Evolutionary conservation across 1,139 yeast species (phyloP), one percentile per base, ranked within the genome.

Genomic region (Suhomyces guaymorum): DNA sequence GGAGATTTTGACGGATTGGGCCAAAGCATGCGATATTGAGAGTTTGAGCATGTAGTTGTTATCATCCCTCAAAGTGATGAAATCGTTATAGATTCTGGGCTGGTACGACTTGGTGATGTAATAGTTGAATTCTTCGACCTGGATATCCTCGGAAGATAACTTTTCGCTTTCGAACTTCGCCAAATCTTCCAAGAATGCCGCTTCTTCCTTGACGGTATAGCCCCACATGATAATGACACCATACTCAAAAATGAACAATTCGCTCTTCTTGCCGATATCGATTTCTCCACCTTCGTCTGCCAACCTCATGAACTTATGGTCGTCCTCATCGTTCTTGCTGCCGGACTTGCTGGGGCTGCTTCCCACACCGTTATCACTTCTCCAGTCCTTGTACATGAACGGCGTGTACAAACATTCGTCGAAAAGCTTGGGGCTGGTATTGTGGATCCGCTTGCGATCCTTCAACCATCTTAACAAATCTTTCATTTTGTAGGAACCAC

Each of bases 201-300:
- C 78, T 55, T 92, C 97, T 58, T 92, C 97, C 37, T 80, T 74
- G 38, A 78, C 73, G 1, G 90, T 78, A 53, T 86, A 92, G 1
- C 98, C 97, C 98, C 98, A 92, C 70, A 90, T 66, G 1, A 92
- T 95, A 14, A 88, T 80, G 11, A 90, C 97, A 17, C 98, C 98
- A 57, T 90, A 90, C 51, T 89, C 97, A 64, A 92, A 92, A 13
- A 90, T 70, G 54, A 89, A 92, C 7, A 88, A 69, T 55, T 89
- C 97, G 16, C 83, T 82, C 48, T 78, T 79, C 55, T 81, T 79
- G 22, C 83, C 83, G 35, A 89, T 80, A 49, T 89, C 90, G 39
- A 90, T 86, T 49, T 89, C 96, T 19, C 97, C 96, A 39, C 97
- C 97, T 57, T 88, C 96, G 52, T 87, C 96, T 38, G 89, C 96